phyloP scores from a whole-genome alignment of 1,139 yeast species.

The Taphrina pruni region DNA sequence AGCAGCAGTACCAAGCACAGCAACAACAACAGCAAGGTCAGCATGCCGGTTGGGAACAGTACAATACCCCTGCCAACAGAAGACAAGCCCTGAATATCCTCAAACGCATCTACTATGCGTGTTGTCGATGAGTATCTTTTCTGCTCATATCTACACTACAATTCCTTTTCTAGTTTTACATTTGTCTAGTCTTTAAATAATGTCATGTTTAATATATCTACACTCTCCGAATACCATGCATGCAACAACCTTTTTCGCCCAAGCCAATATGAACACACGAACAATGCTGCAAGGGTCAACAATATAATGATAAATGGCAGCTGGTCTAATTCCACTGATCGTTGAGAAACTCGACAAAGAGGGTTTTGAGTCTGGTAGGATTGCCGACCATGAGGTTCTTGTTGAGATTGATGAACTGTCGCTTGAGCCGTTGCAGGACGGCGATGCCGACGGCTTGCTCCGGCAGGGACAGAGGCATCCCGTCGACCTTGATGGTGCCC shows the following conservation, averaged over 20 bases:
- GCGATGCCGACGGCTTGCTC: conserved; percentile 68
- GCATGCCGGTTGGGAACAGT: conserved; percentile 35
- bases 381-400: conserved; percentile 65
- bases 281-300: background rate
- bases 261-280: background rate
- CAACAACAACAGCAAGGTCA: conserved; percentile 20
- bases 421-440: conserved; percentile 78
- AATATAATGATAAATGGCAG: background rate
- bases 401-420: conserved; percentile 80
- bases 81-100: conserved; percentile 30
- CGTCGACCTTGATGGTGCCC: conserved; percentile 26
- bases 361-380: conserved; percentile 65
- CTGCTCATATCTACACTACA: no score
- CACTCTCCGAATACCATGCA: no score
- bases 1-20: conserved; percentile 48
- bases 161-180: no score
- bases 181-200: background rate
- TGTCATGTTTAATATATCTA: background rate
- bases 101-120: conserved; percentile 23
- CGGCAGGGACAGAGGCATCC: conserved; percentile 64
- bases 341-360: conserved; percentile 76
- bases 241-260: no score
- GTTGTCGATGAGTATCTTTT: conserved; percentile 15
- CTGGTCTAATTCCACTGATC: conserved; percentile 46
- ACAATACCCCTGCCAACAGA: conserved; percentile 34